Conservation (phyloP, 2,329 filamentous ascomycete species). For the Venturia nashicola region DNA sequence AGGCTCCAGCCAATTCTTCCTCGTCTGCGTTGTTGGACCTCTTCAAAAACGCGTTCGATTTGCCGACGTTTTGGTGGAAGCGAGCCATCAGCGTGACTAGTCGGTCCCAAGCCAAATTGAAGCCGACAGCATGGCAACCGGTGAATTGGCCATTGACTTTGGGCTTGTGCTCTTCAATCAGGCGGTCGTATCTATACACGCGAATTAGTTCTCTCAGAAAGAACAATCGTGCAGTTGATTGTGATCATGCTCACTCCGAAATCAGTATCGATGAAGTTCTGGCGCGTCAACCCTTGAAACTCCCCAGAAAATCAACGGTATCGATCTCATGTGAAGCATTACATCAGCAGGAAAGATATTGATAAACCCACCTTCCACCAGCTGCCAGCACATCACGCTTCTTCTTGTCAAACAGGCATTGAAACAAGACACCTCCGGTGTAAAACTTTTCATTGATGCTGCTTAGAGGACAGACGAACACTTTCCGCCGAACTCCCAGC, state of each 20-base stretch:
- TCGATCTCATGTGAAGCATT: not conserved
- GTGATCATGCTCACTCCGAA: no score
- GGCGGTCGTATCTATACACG: conserved; percentile 59
- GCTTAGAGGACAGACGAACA: conserved; percentile 75
- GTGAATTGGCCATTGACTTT: conserved; percentile 37
- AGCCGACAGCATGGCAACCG: conserved; percentile 70
- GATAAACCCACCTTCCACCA: conserved; percentile 43
- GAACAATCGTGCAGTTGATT: no score
- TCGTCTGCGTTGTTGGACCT: conserved; percentile 44
- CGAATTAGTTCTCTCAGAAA: no score
- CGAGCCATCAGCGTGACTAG: conserved; percentile 51
- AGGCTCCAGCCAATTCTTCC: conserved; percentile 20
- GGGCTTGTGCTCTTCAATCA: conserved; percentile 74
- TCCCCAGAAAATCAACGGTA: no score
- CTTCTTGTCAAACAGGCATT: conserved; percentile 79
- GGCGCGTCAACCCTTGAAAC: no score
- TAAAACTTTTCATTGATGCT: conserved; percentile 91
- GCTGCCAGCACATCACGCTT: conserved; percentile 77
- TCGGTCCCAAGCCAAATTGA: conserved; percentile 81
- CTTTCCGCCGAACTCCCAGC: conserved; percentile 61
- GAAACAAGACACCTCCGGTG: conserved; percentile 72
- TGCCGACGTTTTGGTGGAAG: conserved; percentile 35
- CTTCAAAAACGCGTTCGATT: conserved; percentile 44
- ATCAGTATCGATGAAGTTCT: no score
- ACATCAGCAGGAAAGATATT: not conserved